A percentile compares a stretch with the other conserved stretches of the same genome.
Evolutionary conservation across 2,329 filamentous ascomycete species (phyloP).

Genomic region (Botrytis fragariae): DNA sequence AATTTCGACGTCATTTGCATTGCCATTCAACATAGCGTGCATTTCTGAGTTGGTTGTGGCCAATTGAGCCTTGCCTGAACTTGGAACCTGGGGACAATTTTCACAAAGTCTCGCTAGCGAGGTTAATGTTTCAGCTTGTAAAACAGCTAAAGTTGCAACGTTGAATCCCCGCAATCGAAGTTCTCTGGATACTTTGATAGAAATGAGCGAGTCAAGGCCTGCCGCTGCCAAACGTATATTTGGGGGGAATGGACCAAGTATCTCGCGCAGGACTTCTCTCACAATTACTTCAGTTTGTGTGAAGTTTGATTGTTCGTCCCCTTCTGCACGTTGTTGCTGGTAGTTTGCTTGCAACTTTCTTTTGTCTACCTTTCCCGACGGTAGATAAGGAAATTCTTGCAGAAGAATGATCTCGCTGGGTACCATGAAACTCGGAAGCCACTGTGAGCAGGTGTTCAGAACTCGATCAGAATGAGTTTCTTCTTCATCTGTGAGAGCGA

Average conservation of each 20-base stretch:
- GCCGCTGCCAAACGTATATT: constrained; percentile 48
- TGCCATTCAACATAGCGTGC: constrained; percentile 23
- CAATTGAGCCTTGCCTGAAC: background rate
- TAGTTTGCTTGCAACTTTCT: constrained; percentile 60
- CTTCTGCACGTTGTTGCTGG: constrained; percentile 31
- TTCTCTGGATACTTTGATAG: constrained; percentile 61
- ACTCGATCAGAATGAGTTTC: constrained; percentile 46
- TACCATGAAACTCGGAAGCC: constrained; percentile 82
- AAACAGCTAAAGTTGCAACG: constrained; percentile 58
- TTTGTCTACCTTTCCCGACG: constrained; percentile 82
- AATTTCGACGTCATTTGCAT: constrained; percentile 45
- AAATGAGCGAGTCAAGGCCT: constrained; percentile 65
- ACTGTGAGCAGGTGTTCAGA: constrained; percentile 60
- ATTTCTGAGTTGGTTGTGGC: background rate
- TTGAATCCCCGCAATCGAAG: constrained; percentile 57
- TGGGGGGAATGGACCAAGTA: constrained; percentile 31
- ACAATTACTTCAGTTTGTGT: constrained; percentile 30
- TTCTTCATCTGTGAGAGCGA: constrained; percentile 47
- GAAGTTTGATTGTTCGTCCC: constrained; percentile 31
- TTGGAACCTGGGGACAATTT: constrained; percentile 23
- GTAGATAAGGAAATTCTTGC: constrained; percentile 65
- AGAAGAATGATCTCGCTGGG: constrained; percentile 69
- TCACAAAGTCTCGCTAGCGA: constrained; percentile 40
- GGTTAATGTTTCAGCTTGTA: constrained; percentile 53
- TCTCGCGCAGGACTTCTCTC: constrained; percentile 26